These are phyloP conservation scores for Ceratonia siliqua DNA, from an alignment of 306 rosid genomes.

Conservation along the genomic window DNA sequence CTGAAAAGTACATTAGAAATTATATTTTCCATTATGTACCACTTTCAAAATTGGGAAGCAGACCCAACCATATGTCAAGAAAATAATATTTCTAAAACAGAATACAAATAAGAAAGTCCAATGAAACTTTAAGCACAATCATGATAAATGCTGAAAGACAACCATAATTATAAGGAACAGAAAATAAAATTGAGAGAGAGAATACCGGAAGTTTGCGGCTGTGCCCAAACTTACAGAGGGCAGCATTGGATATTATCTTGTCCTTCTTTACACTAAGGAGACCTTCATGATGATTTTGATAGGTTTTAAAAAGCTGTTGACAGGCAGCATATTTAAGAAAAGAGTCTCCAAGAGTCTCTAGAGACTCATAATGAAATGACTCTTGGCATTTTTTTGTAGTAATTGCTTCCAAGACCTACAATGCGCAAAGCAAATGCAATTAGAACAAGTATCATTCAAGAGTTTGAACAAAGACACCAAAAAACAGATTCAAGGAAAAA, in stretches of 20 bases:
- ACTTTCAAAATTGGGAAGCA: not conserved
- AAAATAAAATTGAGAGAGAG: not conserved
- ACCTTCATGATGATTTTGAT: slow-evolving; percentile 70
- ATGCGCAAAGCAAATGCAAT: slow-evolving; percentile 17
- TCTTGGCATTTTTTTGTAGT: slow-evolving; percentile 79
- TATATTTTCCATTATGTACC: not conserved
- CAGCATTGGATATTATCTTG: slow-evolving; percentile 69
- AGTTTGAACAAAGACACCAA: not conserved
- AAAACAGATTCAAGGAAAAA: not conserved
- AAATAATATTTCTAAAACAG: not conserved
- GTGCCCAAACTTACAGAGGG: slow-evolving; percentile 68
- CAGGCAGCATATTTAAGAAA: slow-evolving; percentile 79
- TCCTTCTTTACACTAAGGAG: slow-evolving; percentile 67
- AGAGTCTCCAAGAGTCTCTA: slow-evolving; percentile 94
- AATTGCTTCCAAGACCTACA: slow-evolving; percentile 86
- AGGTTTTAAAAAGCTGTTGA: slow-evolving; percentile 61
- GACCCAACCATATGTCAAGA: not conserved
- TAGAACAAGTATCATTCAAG: slow-evolving; percentile 4
- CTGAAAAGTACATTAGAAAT: not conserved
- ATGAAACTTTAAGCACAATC: not conserved
- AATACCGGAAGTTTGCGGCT: slow-evolving; percentile 62
- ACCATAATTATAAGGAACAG: slow-evolving; percentile 13
- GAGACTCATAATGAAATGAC: slow-evolving; percentile 72
- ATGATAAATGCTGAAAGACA: not conserved
- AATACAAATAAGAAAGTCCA: not conserved